These are phyloP conservation scores for Neurospora sp. DNA, from an alignment of 495 filamentous ascomycete species.

Conservation along the genomic window DNA sequence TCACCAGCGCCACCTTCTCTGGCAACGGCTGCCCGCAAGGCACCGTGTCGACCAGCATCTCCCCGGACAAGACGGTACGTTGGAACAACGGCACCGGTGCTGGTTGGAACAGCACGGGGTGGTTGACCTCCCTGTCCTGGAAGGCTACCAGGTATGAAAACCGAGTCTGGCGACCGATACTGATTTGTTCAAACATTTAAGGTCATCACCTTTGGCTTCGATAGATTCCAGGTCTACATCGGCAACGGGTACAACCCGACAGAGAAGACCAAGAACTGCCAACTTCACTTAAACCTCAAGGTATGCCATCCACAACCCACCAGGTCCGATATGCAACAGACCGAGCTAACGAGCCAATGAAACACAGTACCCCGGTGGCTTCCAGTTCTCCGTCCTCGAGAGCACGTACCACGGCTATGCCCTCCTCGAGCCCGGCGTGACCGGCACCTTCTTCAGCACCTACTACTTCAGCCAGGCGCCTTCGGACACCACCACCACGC, in stretches of 20 bases:
- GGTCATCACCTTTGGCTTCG: constrained; percentile 49
- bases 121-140: background rate
- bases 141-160: background rate
- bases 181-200: constrained; percentile 13
- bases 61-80: constrained; percentile 40
- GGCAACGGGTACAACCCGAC: constrained; percentile 30
- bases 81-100: constrained; percentile 4
- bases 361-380: constrained; percentile 43
- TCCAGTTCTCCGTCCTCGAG: constrained; percentile 47
- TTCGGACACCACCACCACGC: constrained; percentile 39
- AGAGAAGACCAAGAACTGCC: constrained; percentile 49
- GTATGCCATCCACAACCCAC: background rate
- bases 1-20: constrained; percentile 48
- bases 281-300: constrained; percentile 46
- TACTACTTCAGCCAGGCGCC: constrained; percentile 49
- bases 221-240: constrained; percentile 48
- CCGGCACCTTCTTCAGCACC: constrained; percentile 44
- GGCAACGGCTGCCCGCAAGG: constrained; percentile 49
- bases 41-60: constrained; percentile 38
- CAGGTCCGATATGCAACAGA: background rate
- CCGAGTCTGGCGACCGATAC: background rate
- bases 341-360: background rate
- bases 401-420: constrained; percentile 50
- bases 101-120: background rate
- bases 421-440: constrained; percentile 42